A percentile compares a stretch with the other conserved stretches of the same genome.
phyloP scores from a whole-genome alignment of 1,284 basidiomycete genomes.

The Malassezia restricta region DNA sequence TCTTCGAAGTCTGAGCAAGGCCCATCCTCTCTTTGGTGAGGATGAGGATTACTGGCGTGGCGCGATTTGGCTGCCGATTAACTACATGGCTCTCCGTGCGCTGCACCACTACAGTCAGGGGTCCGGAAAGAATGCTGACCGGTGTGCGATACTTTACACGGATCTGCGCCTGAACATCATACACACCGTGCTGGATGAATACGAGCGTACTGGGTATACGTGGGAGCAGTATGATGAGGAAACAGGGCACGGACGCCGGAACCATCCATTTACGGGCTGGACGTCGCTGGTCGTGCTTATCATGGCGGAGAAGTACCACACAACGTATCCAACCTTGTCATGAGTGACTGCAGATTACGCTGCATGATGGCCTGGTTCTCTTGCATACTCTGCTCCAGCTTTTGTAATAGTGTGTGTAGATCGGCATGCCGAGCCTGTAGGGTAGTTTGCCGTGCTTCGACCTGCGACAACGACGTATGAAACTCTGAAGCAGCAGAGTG shows the following conservation, averaged over 20 bases:
- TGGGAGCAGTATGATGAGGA: conserved; percentile 89
- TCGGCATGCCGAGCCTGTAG: conserved; percentile 55
- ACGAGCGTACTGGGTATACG: conserved; percentile 75
- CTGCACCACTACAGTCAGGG: conserved; percentile 62
- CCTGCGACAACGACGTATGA: conserved; percentile 57
- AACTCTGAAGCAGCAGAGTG: conserved; percentile 73
- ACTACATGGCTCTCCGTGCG: conserved; percentile 70
- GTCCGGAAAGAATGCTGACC: conserved; percentile 65
- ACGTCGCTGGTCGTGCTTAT: conserved; percentile 38
- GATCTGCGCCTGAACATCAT: conserved; percentile 70
- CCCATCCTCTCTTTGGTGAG: conserved; percentile 72
- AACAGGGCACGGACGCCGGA: conserved; percentile 69
- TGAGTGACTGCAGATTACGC: conserved; percentile 54
- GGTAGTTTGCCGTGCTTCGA: conserved; percentile 54
- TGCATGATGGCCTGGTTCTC: conserved; percentile 52
- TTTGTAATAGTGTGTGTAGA: conserved; percentile 57
- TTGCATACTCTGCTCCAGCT: conserved; percentile 50
- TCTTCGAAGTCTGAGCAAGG: conserved; percentile 68
- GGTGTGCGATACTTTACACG: conserved; percentile 64
- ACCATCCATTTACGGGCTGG: conserved; percentile 49
- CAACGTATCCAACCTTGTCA: conserved; percentile 56
- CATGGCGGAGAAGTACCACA: conserved; percentile 37
- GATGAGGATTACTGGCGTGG: conserved; percentile 95
- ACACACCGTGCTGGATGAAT: conserved; percentile 75
- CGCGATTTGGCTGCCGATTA: conserved; percentile 92